Percentiles rank a stretch among this genome's conserved stretches.
phyloP scores from a whole-genome alignment of 495 filamentous ascomycete species.

The Niebla homalea region DNA sequence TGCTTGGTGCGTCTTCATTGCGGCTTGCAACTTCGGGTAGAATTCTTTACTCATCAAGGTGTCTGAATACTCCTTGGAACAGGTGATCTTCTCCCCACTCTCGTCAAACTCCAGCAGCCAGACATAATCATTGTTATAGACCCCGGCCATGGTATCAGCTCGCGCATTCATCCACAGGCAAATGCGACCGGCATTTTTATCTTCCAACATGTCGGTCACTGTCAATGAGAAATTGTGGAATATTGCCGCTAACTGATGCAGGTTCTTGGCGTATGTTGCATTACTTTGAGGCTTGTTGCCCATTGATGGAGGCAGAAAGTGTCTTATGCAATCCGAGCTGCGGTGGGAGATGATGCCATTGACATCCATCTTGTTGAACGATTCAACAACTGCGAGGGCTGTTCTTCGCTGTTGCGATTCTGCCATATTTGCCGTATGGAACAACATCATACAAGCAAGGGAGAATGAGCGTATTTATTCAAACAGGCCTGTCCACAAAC shows the following conservation, averaged over 20 bases:
- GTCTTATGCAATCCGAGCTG: conserved; percentile 11
- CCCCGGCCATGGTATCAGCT: conserved; percentile 14
- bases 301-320: conserved; percentile 14
- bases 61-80: conserved; percentile 27
- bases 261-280: conserved; percentile 7
- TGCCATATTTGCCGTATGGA: conserved; percentile 5
- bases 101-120: conserved; percentile 30
- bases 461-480: no score
- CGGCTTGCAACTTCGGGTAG: conserved; percentile 19
- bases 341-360: conserved; percentile 14
- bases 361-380: conserved; percentile 19
- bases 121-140: conserved; percentile 26
- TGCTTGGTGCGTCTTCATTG: conserved; percentile 12
- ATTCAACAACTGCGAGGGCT: conserved; percentile 12
- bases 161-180: conserved; percentile 15
- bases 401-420: conserved; percentile 11
- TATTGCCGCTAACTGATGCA: conserved; percentile 6
- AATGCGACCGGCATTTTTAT: conserved; percentile 10
- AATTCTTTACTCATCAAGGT: conserved; percentile 22
- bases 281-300: conserved; percentile 11
- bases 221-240: conserved; percentile 17
- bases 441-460: no score
- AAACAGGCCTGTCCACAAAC: no score
- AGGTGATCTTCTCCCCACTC: conserved; percentile 19
- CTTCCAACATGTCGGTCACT: conserved; percentile 15